Percentiles rank a stretch among this genome's conserved stretches.
Conservation (phyloP, 2,329 filamentous ascomycete species). For the Penicillium sp. region DNA sequence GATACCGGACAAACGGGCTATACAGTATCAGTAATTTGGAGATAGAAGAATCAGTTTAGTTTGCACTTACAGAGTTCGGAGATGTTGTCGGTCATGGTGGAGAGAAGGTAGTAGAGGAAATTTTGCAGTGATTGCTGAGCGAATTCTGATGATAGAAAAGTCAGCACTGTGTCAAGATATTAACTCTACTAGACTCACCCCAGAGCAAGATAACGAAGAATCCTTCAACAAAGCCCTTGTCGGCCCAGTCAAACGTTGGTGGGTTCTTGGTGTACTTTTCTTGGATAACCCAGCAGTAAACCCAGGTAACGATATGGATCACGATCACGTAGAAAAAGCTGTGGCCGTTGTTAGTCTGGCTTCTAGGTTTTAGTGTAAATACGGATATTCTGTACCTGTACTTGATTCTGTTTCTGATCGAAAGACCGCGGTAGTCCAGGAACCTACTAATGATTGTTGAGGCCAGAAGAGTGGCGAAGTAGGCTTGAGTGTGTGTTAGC, state of each 20-base stretch:
- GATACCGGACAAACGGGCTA: conserved; percentile 43
- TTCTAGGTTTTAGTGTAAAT: accelerated
- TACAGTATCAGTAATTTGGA: conserved; percentile 4
- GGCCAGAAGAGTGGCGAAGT: conserved; percentile 44
- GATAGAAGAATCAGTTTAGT: accelerated
- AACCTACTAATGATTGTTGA: conserved; percentile 47
- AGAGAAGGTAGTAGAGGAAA: conserved; percentile 57
- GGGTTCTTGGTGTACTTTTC: conserved; percentile 49
- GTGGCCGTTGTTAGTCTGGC: background rate
- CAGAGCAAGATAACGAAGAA: conserved; percentile 51
- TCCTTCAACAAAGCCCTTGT: conserved; percentile 47
- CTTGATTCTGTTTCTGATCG: conserved; percentile 44
- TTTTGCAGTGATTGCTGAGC: conserved; percentile 54
- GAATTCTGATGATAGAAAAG: conserved; percentile 32
- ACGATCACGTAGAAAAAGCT: conserved; percentile 48
- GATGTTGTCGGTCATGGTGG: conserved; percentile 56
- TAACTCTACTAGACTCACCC: conserved; percentile 25
- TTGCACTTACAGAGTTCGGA: conserved; percentile 42
- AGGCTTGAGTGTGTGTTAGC: conserved; percentile 20
- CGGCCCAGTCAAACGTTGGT: conserved; percentile 43
- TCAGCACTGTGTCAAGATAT: background rate
- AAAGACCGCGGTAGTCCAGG: conserved; percentile 44
- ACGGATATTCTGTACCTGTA: conserved; percentile 20
- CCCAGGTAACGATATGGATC: conserved; percentile 50
- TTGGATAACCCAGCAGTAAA: conserved; percentile 55